A percentile compares a stretch with the other conserved stretches of the same genome.
phyloP scores from a whole-genome alignment of 176 grass and related monocot species.

The Carex parvula region DNA sequence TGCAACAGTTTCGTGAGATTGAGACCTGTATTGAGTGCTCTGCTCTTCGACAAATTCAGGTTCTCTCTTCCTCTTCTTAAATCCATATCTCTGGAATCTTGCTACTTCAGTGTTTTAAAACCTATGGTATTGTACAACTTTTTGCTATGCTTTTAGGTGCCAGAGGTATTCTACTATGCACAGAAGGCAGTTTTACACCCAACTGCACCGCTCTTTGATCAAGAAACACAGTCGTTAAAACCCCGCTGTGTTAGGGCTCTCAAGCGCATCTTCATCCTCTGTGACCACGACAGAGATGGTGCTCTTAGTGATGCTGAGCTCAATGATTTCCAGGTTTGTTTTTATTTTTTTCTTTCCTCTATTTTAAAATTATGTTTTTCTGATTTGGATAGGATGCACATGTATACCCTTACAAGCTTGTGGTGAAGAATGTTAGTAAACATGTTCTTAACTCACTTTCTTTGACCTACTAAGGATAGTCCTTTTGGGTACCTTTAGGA shows the following conservation, averaged over 20 bases:
- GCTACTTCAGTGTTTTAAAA: neutral
- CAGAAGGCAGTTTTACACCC: constrained; percentile 95
- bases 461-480: neutral
- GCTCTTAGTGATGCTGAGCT: constrained; percentile 87
- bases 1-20: constrained; percentile 87
- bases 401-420: neutral
- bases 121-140: neutral
- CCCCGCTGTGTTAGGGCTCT: constrained; percentile 88
- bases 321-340: constrained; percentile 86
- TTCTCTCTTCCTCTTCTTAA: constrained; percentile 9
- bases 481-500: neutral
- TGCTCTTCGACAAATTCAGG: constrained; percentile 94
- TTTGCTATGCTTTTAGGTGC: constrained; percentile 42
- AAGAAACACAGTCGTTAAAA: constrained; percentile 83
- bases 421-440: neutral
- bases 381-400: neutral
- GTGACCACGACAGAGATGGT: constrained; percentile 86
- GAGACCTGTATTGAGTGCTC: constrained; percentile 99
- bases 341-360: neutral
- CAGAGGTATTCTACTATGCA: constrained; percentile 93
- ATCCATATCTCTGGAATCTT: neutral
- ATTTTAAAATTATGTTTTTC: neutral
- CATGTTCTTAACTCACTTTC: neutral
- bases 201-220: constrained; percentile 90
- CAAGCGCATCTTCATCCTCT: constrained; percentile 91